These are phyloP conservation scores for Pulicaria dysenterica DNA, from an alignment of 129 eudicot genomes.

Conservation along the genomic window DNA sequence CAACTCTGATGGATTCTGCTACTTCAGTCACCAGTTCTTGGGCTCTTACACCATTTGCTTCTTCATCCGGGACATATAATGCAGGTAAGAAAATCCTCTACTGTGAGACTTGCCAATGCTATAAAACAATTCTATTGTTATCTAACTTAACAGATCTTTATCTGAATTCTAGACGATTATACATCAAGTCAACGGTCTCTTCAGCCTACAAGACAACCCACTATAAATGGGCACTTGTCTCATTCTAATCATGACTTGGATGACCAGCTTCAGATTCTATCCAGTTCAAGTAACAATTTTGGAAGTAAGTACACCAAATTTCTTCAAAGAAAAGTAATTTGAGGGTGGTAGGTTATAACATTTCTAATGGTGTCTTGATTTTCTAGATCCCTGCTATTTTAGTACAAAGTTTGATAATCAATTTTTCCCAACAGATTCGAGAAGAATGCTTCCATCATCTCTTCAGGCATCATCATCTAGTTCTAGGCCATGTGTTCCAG, in stretches of 20 bases:
- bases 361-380: not conserved
- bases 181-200: constrained; percentile 26
- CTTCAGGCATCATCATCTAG: constrained; percentile 40
- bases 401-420: constrained; percentile 31
- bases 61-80: constrained; percentile 35
- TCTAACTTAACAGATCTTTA: constrained; percentile 1
- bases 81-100: constrained; percentile 40
- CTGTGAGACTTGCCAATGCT: not conserved
- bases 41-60: constrained; percentile 41
- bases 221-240: constrained; percentile 47
- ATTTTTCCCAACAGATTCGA: constrained; percentile 35
- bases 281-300: constrained; percentile 28
- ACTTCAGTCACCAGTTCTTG: constrained; percentile 37
- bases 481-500: constrained; percentile 33
- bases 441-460: constrained; percentile 58
- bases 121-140: not conserved
- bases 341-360: not conserved
- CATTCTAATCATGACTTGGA: constrained; percentile 23
- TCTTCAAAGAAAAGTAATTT: constrained; percentile 28
- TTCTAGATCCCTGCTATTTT: not conserved
- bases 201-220: constrained; percentile 32
- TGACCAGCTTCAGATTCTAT: constrained; percentile 33
- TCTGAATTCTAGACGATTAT: constrained; percentile 34
- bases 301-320: constrained; percentile 32
- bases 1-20: constrained; percentile 47